A percentile compares a stretch with the other conserved stretches of the same genome.
Conservation (phyloP, 2,329 filamentous ascomycete genomes). For the Leptographium radiaticola region DNA sequence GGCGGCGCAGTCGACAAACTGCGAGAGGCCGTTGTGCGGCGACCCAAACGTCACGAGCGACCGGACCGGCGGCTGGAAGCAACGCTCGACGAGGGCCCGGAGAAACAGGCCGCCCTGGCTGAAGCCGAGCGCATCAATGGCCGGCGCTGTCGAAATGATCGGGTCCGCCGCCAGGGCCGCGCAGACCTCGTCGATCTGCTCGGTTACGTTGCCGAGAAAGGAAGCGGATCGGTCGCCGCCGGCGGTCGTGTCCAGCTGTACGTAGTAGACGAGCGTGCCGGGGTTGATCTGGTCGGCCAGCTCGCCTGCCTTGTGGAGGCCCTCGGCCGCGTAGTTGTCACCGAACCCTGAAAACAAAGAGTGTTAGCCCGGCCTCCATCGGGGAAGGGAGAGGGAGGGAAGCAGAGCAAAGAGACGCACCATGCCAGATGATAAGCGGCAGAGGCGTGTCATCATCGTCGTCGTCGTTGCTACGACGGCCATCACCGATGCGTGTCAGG, state of each 20-base stretch:
- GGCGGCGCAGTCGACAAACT: conserved; percentile 61
- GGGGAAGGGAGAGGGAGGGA: too few relatives aligned
- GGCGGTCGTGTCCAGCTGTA: conserved; percentile 56
- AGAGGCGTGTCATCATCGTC: conserved; percentile 53
- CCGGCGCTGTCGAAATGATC: conserved; percentile 68
- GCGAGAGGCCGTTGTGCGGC: conserved; percentile 82
- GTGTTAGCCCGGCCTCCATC: background rate
- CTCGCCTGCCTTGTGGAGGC: conserved; percentile 56
- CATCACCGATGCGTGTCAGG: conserved; percentile 12
- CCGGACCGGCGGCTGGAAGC: conserved; percentile 61
- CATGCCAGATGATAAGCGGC: conserved; percentile 92
- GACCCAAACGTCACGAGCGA: conserved; percentile 80
- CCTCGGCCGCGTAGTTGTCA: conserved; percentile 64
- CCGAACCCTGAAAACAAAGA: conserved; percentile 31
- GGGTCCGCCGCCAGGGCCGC: conserved; percentile 60
- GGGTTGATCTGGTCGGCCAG: conserved; percentile 63
- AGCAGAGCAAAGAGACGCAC: conserved; percentile 12
- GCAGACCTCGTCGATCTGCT: conserved; percentile 68
- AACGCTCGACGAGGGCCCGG: conserved; percentile 79
- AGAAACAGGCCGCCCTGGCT: conserved; percentile 94
- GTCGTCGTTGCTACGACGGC: conserved; percentile 13
- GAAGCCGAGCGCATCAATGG: conserved; percentile 85
- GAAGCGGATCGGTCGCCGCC: conserved; percentile 64
- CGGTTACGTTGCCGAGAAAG: conserved; percentile 81
- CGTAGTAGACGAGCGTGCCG: conserved; percentile 71